These are phyloP conservation scores for Ogataea wickerhamii DNA, from an alignment of 805 yeast genomes.

Conservation along the genomic window DNA sequence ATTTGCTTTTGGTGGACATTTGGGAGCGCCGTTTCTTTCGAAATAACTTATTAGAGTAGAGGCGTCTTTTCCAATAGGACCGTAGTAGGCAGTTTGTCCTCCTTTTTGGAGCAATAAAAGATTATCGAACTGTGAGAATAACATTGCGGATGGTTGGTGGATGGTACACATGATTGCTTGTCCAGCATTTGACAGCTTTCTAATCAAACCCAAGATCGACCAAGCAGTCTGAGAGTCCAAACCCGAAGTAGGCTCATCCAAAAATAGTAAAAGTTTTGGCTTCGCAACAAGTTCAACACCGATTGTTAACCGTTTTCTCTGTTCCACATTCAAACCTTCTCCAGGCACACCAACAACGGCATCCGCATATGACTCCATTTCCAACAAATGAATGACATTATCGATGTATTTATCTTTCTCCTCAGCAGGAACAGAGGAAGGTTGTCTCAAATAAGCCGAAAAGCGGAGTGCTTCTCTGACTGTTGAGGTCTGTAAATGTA, in stretches of 20 bases:
- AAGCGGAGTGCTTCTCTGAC: conserved; percentile 49
- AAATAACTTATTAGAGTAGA: conserved; percentile 56
- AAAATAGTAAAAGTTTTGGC: conserved; percentile 46
- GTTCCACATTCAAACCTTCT: conserved; percentile 49
- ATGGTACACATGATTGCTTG: conserved; percentile 62
- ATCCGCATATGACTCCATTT: conserved; percentile 50
- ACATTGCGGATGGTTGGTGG: conserved; percentile 78
- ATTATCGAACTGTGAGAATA: conserved; percentile 71
- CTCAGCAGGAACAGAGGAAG: conserved; percentile 34
- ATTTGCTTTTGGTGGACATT: conserved; percentile 63
- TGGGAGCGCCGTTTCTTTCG: conserved; percentile 57
- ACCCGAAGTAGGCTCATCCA: conserved; percentile 62
- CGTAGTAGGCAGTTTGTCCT: conserved; percentile 70
- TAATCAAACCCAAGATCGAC: conserved; percentile 49
- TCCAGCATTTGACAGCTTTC: conserved; percentile 44
- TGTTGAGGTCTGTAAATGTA: conserved; percentile 44
- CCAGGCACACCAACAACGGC: conserved; percentile 47
- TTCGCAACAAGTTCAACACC: conserved; percentile 53
- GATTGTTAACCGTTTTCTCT: conserved; percentile 47
- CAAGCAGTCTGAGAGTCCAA: conserved; percentile 55
- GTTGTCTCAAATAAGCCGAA: conserved; percentile 45
- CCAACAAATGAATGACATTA: conserved; percentile 42
- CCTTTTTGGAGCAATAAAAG: conserved; percentile 61
- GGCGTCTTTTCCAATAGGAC: conserved; percentile 57
- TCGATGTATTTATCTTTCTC: conserved; percentile 49